Base-by-base conservation (phyloP, 1,284 basidiomycete genomes). In the Rhodotorula sp. region DNA sequence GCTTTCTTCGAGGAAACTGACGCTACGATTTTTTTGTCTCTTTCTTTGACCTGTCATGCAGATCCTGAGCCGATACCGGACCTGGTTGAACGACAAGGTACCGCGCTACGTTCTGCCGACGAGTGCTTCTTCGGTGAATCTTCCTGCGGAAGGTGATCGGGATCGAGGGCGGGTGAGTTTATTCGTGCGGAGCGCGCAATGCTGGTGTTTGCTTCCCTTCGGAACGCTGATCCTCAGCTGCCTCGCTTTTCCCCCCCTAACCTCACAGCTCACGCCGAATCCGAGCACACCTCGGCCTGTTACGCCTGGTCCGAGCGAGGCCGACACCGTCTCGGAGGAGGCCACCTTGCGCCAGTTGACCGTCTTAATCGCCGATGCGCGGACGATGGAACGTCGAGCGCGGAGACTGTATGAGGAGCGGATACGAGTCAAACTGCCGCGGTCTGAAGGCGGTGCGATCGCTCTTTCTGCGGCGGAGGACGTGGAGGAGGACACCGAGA, bases 41-140 rank as follows among this genome's bases (percentile, higher is more conserved):
- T 34, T 34, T 34, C 34, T 34, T 34, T 34, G 34, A 34, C 34
- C 48, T 26, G 47, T 7, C 29, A 29, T 4, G 29, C 70, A 92
- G 91, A 87, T 94, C 63, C 78, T 93, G 57, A 89, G 87, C 78
- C 86, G 93, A 69, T 94, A 91, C 79, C 86, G 83, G 68, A 86
- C 85, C 47, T 94, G 91, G 89, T 80, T 94, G 21, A 86, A 88
- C 68, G 83, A 79, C 58, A 84, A 81, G 71, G 77, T 86, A 64
- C 83, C 84, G 69, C 64, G 64, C 18, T 76, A 76, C 54, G 69
- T 75, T 43, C 34, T 73, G 23, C 74, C 74, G 5, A 39, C 65
- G 4, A 71, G 63, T 59, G 63, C 65, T 3, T 65, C 69, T 1
- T 68, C 58, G 26, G 71, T 61, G n/a, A 76, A 72, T 52, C 63